Evolutionary conservation across 2,329 filamentous ascomycete genomes (phyloP), one percentile per base, ranked within the genome.

Genomic region (Aureobasidium musti): DNA sequence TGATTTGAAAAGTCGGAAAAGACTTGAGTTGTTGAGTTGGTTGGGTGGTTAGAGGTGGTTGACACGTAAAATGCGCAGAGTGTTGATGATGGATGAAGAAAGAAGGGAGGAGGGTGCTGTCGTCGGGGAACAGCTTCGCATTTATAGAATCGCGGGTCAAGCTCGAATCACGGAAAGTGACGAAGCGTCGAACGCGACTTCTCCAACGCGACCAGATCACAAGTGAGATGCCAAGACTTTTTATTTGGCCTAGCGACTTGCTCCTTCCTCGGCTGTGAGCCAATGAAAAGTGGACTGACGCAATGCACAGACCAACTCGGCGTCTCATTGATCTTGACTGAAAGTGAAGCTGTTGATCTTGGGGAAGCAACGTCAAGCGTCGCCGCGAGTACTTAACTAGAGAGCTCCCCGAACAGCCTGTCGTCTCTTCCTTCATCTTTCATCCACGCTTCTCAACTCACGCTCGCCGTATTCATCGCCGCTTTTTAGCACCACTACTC

Each of bases 41-140:
- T 52, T 71, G 69, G 69, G 69, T 57, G 64, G 68, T 68, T 69
- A 71, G 54, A 74, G 74, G 75, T 74, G 72, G 69, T 72, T 66
- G 68, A 70, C 72, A 71, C 74, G 72, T 71, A 72, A 70, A 69
- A 67, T 63, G 65, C 37, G 65, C 19, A 6, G 64, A 53, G 72
- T 71, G 49, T 64, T 71, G 74, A 72, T 77, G 75, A 76, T 77
- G 73, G 67, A 70, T 73, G 70, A 66, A 73, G 70, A 77, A 72
- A 72, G 67, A 63, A 52, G 49, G 69, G 71, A 72, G 77, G 77
- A 76, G 79, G 78, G 71, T 75, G 73, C 71, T 71, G 75, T 74
- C 77, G 77, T 76, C 68, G 77, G 75, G 76, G 72, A 71, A 72
- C 73, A 70, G 69, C 71, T 70, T 63, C 59, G 41, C 59, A 69